Evolutionary conservation across 148 eudicot genomes (phyloP), one percentile per base, ranked within the genome.

Genomic region (Diospyros kaki): DNA sequence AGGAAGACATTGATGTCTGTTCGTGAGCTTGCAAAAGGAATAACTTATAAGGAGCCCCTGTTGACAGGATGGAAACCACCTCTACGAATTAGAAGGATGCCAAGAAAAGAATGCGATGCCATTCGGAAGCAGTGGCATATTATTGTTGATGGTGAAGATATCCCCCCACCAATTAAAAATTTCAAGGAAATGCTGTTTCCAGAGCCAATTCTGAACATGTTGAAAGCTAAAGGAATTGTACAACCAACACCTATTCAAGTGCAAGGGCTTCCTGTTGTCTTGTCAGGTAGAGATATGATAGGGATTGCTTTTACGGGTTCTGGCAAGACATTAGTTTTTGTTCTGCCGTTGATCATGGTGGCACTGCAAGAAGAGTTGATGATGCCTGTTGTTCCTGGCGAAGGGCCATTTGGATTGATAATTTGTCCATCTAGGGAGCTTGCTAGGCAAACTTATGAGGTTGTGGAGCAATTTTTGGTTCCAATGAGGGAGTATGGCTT

Each of bases 251-350:
- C 95, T 3, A 92, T 92, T 44, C 97, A 92, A 78, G 95, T 90
- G 14, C 93, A 92, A 77, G 97, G 97, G 13, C 84, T 92, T 60
- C 95, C 97, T 39, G 97, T 90, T 15, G 86, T 90, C 72, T 86
- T 92, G 69, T 81, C 96, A 0, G 98, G 98, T 1, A 75, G 98
- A 72, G 97, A 93, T 64, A 91, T 93, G 97, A 91, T 93, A 56
- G 98, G 94, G 18, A 91, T 93, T 79, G 98, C 98, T 0, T 89
- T 89, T 75, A 93, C 94, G 0, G 98, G 98, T 14, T 91, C 98
- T 4, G 98, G 98, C 12, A 93, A 93, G 75, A 93, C 98, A 0
- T 79, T 91, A 75, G 97, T 84, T 4, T 91, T 93, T 69, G 98
- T 91, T 45, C 45, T 93, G 83, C 98, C 98, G 0, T 73, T 93